Evolutionary conservation across 2,329 filamentous ascomycete species (phyloP), one percentile per base, ranked within the genome.

Genomic region (Helminthosporium solani): DNA sequence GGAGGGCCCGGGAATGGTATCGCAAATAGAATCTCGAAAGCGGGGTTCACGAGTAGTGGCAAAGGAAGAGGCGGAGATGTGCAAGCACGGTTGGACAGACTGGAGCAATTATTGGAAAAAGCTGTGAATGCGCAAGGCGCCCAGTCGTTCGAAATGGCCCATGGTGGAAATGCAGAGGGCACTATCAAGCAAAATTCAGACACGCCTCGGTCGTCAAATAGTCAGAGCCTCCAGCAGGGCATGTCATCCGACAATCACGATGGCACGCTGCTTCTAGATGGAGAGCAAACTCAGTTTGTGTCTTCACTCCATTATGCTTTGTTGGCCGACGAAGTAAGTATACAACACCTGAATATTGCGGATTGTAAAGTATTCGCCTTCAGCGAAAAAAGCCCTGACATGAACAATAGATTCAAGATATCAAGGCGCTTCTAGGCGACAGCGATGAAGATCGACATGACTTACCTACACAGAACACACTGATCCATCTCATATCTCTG

Each of bases 251-350:
- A 70, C 42, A 63, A 62, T 36, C 57, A 64, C 27, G 60, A 70
- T 45, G 68, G 68, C 4, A 70, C 66, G 7, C 47, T 71, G 5
- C 47, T 71, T 14, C 48, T 71, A 6, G 68, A 70, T 28, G 66
- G 64, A 23, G 67, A 67, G 9, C 61, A 70, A 30, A 64, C 66
- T n/a, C 63, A 70, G 21, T 71, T 71, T 41, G 68, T 71, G 2
- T 71, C 68, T 4, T 70, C 68, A 23, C 49, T 71, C n/a, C 68
- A 71, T 40, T 71, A 65, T 47, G 66, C 68, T 15, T 51, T 71
- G n/a, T 52, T 71, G 31, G 67, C 68, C 30, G 68, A 70, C 15
- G 67, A 71, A 59, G 68, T 70, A 47, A 51, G 61, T 50, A 21
- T 25, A 38, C 11, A 2, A 6, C 18, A 7, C 20, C 19, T 20